phyloP scores from a whole-genome alignment of 2,329 filamentous ascomycete species.

The Alternaria sp. region DNA sequence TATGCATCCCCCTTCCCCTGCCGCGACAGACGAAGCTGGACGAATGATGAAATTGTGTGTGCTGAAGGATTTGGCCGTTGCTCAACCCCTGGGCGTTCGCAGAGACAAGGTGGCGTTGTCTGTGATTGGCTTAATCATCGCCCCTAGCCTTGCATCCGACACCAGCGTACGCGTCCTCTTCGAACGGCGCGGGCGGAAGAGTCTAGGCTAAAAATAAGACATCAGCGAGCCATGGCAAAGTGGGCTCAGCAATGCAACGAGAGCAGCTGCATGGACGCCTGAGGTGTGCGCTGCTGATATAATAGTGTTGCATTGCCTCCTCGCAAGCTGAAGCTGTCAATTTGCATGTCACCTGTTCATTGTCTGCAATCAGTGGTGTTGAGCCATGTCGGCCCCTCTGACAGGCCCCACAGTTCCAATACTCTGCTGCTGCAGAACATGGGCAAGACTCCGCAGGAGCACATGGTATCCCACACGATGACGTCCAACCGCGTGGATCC shows the following conservation, averaged over 20 bases:
- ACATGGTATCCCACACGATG: slow-evolving; percentile 15
- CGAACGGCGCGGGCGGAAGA: slow-evolving; percentile 1
- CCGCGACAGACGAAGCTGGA: slow-evolving; percentile 6
- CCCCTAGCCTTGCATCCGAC: slow-evolving; percentile 9
- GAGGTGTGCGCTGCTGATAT: background rate
- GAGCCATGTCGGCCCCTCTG: slow-evolving; percentile 12
- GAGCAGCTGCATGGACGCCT: background rate
- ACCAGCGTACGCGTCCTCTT: slow-evolving; percentile 19
- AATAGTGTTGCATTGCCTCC: slow-evolving; percentile 11
- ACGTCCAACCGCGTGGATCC: slow-evolving; percentile 13
- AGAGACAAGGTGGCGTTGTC: background rate
- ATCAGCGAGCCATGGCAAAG: slow-evolving; percentile 1
- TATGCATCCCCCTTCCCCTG: background rate
- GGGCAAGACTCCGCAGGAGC: slow-evolving; percentile 2
- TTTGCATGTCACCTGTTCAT: slow-evolving; percentile 4
- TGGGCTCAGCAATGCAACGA: slow-evolving; percentile 4
- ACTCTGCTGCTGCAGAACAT: slow-evolving; percentile 9
- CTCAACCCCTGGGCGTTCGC: slow-evolving; percentile 18
- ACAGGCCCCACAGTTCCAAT: slow-evolving; percentile 15
- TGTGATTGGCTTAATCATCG: slow-evolving; percentile 7
- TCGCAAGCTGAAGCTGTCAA: background rate
- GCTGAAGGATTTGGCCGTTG: slow-evolving; percentile 10
- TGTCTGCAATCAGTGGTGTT: slow-evolving; percentile 4
- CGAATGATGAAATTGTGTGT: background rate
- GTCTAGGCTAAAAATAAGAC: slow-evolving; percentile 4